Conservation (phyloP, 1,284 basidiomycete species). For the Phlebopus sp. region DNA sequence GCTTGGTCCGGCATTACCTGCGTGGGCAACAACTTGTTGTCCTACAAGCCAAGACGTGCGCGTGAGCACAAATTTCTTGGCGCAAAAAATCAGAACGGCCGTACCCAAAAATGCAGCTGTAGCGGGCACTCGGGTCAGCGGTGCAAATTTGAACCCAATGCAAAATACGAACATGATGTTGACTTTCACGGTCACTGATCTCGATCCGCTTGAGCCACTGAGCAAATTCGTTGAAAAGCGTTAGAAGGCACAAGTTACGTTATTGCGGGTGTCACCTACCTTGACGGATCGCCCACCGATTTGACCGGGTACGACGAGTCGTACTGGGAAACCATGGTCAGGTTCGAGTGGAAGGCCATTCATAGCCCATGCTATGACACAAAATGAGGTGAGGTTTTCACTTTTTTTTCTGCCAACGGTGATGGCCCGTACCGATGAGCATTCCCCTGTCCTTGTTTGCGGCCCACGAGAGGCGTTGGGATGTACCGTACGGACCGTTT, state of each 20-base stretch:
- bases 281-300: slow-evolving; percentile 59
- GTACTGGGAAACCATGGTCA: slow-evolving; percentile 66
- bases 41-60: slow-evolving; percentile 28
- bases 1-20: slow-evolving; percentile 56
- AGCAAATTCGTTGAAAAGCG: slow-evolving; percentile 14
- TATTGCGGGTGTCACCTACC: slow-evolving; percentile 22
- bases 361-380: slow-evolving; percentile 51
- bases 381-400: neutral
- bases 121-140: slow-evolving; percentile 1
- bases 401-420: neutral
- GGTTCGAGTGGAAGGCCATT: slow-evolving; percentile 58
- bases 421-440: slow-evolving; percentile 39
- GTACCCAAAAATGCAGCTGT: slow-evolving; percentile 35
- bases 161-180: slow-evolving; percentile 45
- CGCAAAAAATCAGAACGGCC: slow-evolving; percentile 15
- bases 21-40: slow-evolving; percentile 65
- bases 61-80: slow-evolving; percentile 3
- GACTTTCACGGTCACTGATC: slow-evolving; percentile 50
- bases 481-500: slow-evolving; percentile 68
- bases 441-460: slow-evolving; percentile 50
- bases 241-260: slow-evolving; percentile 1
- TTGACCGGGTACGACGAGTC: slow-evolving; percentile 62
- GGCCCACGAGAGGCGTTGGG: slow-evolving; percentile 50
- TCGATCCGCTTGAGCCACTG: slow-evolving; percentile 63
- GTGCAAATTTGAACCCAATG: neutral